Evolutionary conservation across 177 flowering plant genomes (phyloP).

Genomic region (Vitis hybrid): DNA sequence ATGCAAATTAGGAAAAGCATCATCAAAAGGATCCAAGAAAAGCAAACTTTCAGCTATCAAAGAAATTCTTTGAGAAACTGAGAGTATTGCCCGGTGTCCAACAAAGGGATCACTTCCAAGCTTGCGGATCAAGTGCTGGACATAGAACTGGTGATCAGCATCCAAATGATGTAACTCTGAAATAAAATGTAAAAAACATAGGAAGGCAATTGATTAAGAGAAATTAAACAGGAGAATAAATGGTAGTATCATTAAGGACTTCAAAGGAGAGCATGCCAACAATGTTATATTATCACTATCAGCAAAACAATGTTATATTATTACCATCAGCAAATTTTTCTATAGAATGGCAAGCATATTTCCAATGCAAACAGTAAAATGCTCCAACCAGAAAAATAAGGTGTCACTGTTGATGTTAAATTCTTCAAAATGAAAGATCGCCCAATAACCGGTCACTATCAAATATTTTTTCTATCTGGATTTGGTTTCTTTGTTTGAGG

Average conservation of each 20-base stretch:
- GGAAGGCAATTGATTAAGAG: not conserved
- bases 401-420: too few species aligned
- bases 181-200: slow-evolving; percentile 5
- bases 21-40: slow-evolving; percentile 83
- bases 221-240: not conserved
- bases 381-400: too few species aligned
- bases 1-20: slow-evolving; percentile 61
- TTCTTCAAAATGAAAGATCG: too few species aligned
- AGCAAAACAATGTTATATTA: too few species aligned
- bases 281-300: too few species aligned
- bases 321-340: not conserved
- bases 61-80: slow-evolving; percentile 62
- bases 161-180: slow-evolving; percentile 35
- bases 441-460: too few species aligned
- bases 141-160: slow-evolving; percentile 44
- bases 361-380: not conserved
- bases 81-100: slow-evolving; percentile 71
- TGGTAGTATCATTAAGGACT: not conserved
- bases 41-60: slow-evolving; percentile 63
- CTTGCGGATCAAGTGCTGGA: slow-evolving; percentile 82
- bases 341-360: not conserved
- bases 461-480: too few species aligned
- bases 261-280: not conserved
- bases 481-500: too few species aligned
- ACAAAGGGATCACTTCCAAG: slow-evolving; percentile 72